Base-by-base conservation (phyloP, 2,329 filamentous ascomycete species). In the Eutypella sp. region DNA sequence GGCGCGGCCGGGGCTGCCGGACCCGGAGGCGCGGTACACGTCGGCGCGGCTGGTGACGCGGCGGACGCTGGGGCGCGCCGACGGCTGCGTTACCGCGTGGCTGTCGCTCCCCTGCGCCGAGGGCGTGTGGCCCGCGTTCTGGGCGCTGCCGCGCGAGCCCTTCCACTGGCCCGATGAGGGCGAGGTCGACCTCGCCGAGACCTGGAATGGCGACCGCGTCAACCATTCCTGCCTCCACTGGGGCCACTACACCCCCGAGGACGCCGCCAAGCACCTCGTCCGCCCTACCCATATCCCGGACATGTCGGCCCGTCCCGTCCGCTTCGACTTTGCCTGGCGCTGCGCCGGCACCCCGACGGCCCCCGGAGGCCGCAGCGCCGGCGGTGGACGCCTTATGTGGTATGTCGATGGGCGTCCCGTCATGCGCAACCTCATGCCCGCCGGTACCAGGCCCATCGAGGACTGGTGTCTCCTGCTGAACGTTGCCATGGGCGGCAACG, bases 71-170 rank as follows among this genome's bases (percentile, higher is more conserved):
- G 67, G 61, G 2, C 68, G 74, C 3, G 67, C 75, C 36, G 66
- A 73, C 25, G 79, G 79, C 23, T 78, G 72, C 41, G 58, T 82
- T 36, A 71, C 71, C 3, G 78, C 74, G 2, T 68, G 71, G 2
- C 68, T 81, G 10, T 65, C 67, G 0, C 69, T 76, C 1, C 79
- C 79, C 0, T 76, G 73, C 43, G 78, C 78, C 0, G 57, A 66
- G 2, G 79, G 79, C 4, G 74, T 82, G 40, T 82, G 79, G 79
- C 79, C 79, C 1, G 79, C 79, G 0, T 81, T 81, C 55, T 82
- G 79, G 79, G 69, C 82, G 43, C 64, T 82, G 5, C 79, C 79
- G 0, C 61, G 68, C 25, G 75, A 82, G 51, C 79, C 78, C 0
- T 82, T 81, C 54, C 61, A 63, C 0, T 82, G 79, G 79, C 79